Evolutionary conservation across 2,329 filamentous ascomycete genomes (phyloP).

Genomic region (Lasiodiplodia sp.): DNA sequence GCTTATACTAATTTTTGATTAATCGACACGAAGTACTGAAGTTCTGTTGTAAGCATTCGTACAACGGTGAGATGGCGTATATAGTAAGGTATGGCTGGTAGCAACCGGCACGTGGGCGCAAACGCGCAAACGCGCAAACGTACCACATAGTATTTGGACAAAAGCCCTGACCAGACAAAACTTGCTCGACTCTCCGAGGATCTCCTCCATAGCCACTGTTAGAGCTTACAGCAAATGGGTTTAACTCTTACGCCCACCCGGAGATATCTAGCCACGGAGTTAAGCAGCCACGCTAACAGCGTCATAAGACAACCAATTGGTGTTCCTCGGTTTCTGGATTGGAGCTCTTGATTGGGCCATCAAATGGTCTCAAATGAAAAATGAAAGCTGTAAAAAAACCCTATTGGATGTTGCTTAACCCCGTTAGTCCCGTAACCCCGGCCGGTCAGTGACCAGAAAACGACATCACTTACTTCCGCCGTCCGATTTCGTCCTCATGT

Average conservation of each 20-base stretch:
- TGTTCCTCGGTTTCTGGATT: neutral
- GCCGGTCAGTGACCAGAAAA: too few relatives aligned
- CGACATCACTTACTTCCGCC: neutral
- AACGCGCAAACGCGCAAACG: too few relatives aligned
- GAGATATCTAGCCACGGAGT: neutral
- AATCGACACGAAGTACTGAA: too few relatives aligned
- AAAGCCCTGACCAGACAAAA: neutral
- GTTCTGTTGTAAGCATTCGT: too few relatives aligned
- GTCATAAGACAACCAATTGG: neutral
- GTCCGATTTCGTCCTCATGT: neutral
- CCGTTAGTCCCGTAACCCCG: neutral
- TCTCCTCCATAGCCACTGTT: neutral
- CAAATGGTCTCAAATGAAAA: neutral
- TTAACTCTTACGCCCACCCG: neutral
- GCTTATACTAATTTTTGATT: too few relatives aligned
- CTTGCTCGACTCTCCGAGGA: neutral
- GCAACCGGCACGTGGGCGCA: too few relatives aligned
- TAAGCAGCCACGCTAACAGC: neutral
- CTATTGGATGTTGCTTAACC: neutral
- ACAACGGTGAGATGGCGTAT: too few relatives aligned
- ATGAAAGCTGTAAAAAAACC: neutral
- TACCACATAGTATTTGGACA: too few relatives aligned
- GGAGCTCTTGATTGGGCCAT: too few relatives aligned
- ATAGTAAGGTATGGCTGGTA: too few relatives aligned
- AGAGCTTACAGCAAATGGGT: neutral